Base-by-base conservation (phyloP, 148 eudicot species). In the Limonium bicolor region DNA sequence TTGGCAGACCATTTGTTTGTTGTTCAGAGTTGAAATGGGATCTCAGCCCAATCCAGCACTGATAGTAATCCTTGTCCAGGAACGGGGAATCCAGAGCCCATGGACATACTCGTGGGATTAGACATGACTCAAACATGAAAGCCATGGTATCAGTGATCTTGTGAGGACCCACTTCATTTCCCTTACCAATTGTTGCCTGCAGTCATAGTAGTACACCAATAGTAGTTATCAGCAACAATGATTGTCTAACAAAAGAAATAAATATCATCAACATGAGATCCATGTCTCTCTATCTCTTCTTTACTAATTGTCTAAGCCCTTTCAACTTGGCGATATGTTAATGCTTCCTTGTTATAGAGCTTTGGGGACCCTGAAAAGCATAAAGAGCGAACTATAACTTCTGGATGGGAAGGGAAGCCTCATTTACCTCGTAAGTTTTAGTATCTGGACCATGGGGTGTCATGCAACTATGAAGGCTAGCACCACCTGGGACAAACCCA, bases 371-470 rank as follows among this genome's bases (percentile, higher is more conserved):
- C n/a, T n/a, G n/a, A 45, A 8, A 20, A 34, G 11, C 6, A 14
- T n/a, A n/a, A n/a, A n/a, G n/a, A n/a, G n/a, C n/a, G n/a, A n/a
- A n/a, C n/a, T n/a, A n/a, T n/a, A n/a, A n/a, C n/a, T n/a, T n/a
- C n/a, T n/a, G n/a, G n/a, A n/a, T n/a, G n/a, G n/a, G n/a, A n/a
- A n/a, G n/a, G n/a, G n/a, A n/a, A n/a, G n/a, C n/a, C n/a, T n/a
- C n/a, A n/a, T n/a, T n/a, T 66, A 90, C 97, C 97, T 90, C 97
- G 16, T 63, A 90, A 12, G 95, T 70, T 70, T 90, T 90, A 8
- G 97, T 80, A 64, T 90, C 97, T 21, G 97, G 97, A 67, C 97
- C 97, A 57, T 90, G 97, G 46, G 97, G 97, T 37, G 97, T 90
- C 97, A 90, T 90, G 71, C 97, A 90, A 55, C 85, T 84, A 53